Evolutionary conservation across 2,329 filamentous ascomycete genomes (phyloP).

Genomic region (Rutstroemia sydowiana): DNA sequence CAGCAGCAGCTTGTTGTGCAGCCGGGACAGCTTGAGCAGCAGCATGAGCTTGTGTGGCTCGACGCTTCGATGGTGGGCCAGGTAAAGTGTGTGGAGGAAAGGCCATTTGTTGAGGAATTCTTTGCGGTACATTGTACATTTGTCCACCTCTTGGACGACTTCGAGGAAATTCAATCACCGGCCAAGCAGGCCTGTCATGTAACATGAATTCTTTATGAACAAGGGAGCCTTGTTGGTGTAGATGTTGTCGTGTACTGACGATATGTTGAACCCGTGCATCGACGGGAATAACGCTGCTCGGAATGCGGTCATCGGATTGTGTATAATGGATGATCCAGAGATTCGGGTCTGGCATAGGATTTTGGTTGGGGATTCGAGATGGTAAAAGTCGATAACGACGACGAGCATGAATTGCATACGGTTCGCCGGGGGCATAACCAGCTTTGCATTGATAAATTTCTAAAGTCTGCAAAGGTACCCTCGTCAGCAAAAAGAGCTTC

Average conservation of each 20-base stretch:
- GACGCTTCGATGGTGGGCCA: constrained; percentile 47
- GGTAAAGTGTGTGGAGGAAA: constrained; percentile 46
- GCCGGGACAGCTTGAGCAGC: background rate
- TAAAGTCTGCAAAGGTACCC: constrained; percentile 52
- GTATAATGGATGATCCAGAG: constrained; percentile 92
- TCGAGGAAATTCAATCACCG: constrained; percentile 65
- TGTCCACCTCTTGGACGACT: constrained; percentile 34
- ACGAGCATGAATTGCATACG: constrained; percentile 67
- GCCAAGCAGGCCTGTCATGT: constrained; percentile 83
- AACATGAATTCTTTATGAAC: constrained; percentile 92
- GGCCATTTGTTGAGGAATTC: constrained; percentile 48
- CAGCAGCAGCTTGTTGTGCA: constrained; percentile 17
- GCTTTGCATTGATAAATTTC: constrained; percentile 80
- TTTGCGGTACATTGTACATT: constrained; percentile 24
- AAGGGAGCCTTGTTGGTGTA: constrained; percentile 70
- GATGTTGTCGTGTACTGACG: constrained; percentile 56
- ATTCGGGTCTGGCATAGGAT: constrained; percentile 67
- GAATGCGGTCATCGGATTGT: constrained; percentile 65
- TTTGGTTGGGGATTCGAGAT: constrained; percentile 61
- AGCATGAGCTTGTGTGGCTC: background rate
- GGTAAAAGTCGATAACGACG: constrained; percentile 78
- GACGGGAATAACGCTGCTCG: constrained; percentile 58
- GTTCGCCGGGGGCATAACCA: constrained; percentile 73
- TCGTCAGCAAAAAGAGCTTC: constrained; percentile 10
- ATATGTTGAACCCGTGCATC: constrained; percentile 52